A percentile compares a stretch with the other conserved stretches of the same genome.
Conservation (phyloP, 2,329 filamentous ascomycete species). For the Colletotrichum horii region DNA sequence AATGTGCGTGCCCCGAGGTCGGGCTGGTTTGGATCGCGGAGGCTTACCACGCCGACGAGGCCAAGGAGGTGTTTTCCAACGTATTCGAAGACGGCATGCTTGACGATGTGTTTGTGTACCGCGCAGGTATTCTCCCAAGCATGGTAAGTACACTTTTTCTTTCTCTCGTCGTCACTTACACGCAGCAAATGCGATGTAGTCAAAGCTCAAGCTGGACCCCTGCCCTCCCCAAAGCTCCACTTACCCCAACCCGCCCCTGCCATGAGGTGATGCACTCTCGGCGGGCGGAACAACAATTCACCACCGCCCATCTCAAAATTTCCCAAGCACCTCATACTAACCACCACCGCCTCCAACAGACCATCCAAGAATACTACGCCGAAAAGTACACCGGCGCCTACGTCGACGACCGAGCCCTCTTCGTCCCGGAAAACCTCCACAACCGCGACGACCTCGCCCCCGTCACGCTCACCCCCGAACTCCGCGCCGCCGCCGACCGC, state of each 20-base stretch:
- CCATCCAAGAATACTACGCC: neutral
- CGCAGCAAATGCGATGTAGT: neutral
- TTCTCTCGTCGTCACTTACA: neutral
- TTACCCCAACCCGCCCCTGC: neutral
- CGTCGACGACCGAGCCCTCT: neutral
- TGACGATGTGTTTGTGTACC: neutral
- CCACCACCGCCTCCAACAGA: neutral
- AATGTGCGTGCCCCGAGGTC: neutral
- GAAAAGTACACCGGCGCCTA: neutral
- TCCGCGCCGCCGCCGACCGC: neutral
- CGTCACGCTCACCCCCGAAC: neutral
- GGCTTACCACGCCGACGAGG: neutral
- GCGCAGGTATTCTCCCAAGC: neutral
- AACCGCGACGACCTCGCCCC: neutral
- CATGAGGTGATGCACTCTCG: neutral
- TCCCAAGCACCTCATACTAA: neutral
- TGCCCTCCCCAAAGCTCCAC: neutral
- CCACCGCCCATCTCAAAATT: neutral
- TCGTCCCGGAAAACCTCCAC: neutral
- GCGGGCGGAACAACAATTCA: neutral
- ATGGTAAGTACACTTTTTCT: neutral
- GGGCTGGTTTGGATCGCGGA: neutral
- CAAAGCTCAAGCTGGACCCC: neutral
- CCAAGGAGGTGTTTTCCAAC: fast-evolving
- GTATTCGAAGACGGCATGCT: neutral